Evolutionary conservation across 164 flowering plant genomes (phyloP), one percentile per base, ranked within the genome.

Genomic region (Sextonia rubra): DNA sequence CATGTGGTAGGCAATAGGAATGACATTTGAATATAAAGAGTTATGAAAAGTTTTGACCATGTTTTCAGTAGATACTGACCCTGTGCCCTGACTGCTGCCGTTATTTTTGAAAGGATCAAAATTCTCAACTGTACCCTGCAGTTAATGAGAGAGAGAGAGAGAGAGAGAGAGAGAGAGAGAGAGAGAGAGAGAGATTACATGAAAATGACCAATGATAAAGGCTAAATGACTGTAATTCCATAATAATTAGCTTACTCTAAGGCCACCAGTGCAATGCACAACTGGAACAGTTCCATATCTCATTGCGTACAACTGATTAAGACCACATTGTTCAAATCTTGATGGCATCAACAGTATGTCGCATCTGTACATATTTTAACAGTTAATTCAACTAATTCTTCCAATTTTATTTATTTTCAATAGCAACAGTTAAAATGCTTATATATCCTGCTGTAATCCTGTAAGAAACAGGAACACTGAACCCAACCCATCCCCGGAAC

Each of bases 291-390:
- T 88, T 77, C 97, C 98, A 78, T 93, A 95, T 87, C 92, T 84
- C 99, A 95, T 95, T 17, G 98, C 99, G 75, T 93, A 95, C 77
- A 95, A 76, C 76, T 95, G 99, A 80, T 95, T 95, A 63, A 95
- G 82, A 20, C 99, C 98, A 78, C 99, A 95, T 25, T 98, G 99
- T 82, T 95, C 99, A 71, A 95, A 95, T 86, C 92, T 86, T 74
- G 99, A 95, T 25, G 99, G 99, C 98, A 95, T 93, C 82, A 90
- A 82, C 32, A 95, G 78, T 71, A 95, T 90, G 83, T 95, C 99
- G 77, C 98, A 91, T 25, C 99, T 91, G 89, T 70, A 77, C 64
- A 79, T 75, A 76, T 32, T 66, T 64, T 72, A 62, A 25, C 71
- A 77, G 47, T 22, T 32, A 24, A 4, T 14, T 22, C 23, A 15